Evolutionary conservation across 176 grass and related monocot genomes (phyloP).

Genomic region (Pharus latifolius): DNA sequence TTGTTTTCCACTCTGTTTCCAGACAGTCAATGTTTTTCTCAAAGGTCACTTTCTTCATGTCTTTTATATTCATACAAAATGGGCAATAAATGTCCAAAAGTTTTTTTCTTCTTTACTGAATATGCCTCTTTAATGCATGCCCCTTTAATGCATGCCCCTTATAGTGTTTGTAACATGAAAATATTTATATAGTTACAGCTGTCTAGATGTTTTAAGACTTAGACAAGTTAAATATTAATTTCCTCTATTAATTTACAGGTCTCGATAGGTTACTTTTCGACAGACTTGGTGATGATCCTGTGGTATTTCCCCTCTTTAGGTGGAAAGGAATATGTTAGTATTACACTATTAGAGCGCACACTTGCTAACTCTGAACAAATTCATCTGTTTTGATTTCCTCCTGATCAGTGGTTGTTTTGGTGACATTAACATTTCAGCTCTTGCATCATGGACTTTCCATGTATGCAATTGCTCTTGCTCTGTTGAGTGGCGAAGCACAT

Average conservation of each 20-base stretch:
- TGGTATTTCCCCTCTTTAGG: constrained; percentile 66
- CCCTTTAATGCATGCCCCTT: too few species aligned
- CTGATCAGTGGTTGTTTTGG: neutral
- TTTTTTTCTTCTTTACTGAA: too few species aligned
- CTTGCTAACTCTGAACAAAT: neutral
- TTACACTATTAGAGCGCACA: neutral
- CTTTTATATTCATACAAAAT: neutral
- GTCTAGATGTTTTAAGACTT: too few species aligned
- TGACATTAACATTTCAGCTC: constrained; percentile 34
- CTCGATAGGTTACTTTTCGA: constrained; percentile 72
- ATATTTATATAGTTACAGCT: too few species aligned
- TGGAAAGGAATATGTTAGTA: constrained; percentile 88
- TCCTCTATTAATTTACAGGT: constrained; percentile 20
- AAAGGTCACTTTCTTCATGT: neutral
- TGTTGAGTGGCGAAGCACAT: constrained; percentile 69
- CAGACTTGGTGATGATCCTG: constrained; percentile 66
- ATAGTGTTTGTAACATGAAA: too few species aligned
- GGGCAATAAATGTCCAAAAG: neutral
- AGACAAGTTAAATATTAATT: neutral
- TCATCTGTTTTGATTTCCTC: neutral
- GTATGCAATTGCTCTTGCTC: constrained; percentile 62
- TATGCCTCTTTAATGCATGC: too few species aligned
- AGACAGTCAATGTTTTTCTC: neutral
- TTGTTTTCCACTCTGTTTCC: neutral
- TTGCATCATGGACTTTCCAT: constrained; percentile 85